These are phyloP conservation scores for Dictyostelium purpureum DNA, from an alignment of 78 protist species.

Conservation along the genomic window DNA sequence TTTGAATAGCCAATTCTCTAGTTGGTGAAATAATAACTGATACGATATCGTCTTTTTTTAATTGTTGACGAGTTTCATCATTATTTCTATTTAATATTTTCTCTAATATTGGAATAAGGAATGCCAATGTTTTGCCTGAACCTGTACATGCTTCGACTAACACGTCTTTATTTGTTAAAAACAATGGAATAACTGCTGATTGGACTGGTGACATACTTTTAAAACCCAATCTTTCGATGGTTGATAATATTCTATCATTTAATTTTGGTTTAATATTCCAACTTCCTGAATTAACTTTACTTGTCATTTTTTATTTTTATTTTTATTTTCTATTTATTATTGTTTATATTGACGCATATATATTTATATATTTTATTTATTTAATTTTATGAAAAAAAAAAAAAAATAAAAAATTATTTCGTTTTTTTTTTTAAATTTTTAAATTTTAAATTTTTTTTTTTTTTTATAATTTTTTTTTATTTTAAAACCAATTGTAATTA, in stretches of 20 bases:
- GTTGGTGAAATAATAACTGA: slow-evolving; percentile 78
- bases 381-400: background rate
- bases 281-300: slow-evolving; percentile 28
- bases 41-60: slow-evolving; percentile 32
- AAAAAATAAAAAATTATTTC: background rate
- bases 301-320: background rate
- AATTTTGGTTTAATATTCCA: slow-evolving; percentile 33
- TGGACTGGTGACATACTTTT: slow-evolving; percentile 86
- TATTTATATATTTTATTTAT: background rate
- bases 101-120: slow-evolving; percentile 92
- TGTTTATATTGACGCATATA: background rate
- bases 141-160: slow-evolving; percentile 88
- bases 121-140: slow-evolving; percentile 97
- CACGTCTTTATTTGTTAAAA: slow-evolving; percentile 89
- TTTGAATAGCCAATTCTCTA: slow-evolving; percentile 82
- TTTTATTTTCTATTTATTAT: background rate
- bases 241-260: background rate
- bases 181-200: slow-evolving; percentile 82
- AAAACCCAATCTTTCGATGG: slow-evolving; percentile 71
- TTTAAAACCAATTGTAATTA: too few relatives aligned
- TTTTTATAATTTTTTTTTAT: too few relatives aligned
- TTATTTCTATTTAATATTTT: slow-evolving; percentile 71
- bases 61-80: background rate
- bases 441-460: too few relatives aligned
- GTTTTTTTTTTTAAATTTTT: too few relatives aligned